phyloP scores from a whole-genome alignment of 345 rosid species.

The Hypericum perforatum region DNA sequence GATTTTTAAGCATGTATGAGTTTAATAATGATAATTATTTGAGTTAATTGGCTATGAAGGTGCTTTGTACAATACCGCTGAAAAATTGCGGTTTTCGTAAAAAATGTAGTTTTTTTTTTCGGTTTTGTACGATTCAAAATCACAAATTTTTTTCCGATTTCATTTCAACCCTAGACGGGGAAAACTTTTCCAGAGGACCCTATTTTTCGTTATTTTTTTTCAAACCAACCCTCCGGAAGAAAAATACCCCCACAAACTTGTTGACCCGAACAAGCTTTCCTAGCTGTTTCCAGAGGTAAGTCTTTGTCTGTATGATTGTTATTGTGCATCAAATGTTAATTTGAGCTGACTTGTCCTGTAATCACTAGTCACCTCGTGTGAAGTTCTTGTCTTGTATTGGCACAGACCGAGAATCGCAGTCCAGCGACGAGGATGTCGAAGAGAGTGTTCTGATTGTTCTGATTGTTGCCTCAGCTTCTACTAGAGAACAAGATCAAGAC shows the following conservation, averaged over 20 bases:
- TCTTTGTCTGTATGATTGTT: neutral
- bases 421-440: constrained; percentile 33
- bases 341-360: neutral
- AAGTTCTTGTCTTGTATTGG: constrained; percentile 13
- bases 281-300: constrained; percentile 54
- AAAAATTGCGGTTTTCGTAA: no score
- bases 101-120: no score
- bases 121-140: no score
- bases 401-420: constrained; percentile 32
- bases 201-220: no score
- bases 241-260: constrained; percentile 82
- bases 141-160: no score
- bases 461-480: constrained; percentile 44
- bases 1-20: constrained; percentile 88
- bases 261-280: constrained; percentile 65
- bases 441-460: constrained; percentile 28
- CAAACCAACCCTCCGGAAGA: no score
- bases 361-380: neutral
- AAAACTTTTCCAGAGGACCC: no score
- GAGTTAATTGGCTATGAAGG: no score
- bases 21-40: no score
- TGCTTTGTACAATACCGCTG: no score
- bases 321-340: neutral
- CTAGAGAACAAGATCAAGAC: constrained; percentile 66
- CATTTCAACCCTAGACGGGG: no score